Conservation (phyloP, 495 filamentous ascomycete species). For the Halenospora varia region DNA sequence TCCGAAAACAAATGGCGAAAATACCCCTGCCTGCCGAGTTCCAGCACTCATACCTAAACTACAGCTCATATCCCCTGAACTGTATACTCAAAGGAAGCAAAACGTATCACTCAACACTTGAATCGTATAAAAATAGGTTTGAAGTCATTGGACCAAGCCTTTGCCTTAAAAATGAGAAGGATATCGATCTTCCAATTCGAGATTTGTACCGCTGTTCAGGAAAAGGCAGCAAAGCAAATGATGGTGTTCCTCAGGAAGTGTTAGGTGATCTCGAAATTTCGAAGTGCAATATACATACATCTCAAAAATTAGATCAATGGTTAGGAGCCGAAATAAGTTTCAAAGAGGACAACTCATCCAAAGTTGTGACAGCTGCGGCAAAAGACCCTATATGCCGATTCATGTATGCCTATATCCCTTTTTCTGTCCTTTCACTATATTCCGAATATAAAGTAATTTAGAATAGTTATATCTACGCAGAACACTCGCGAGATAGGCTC, state of each 20-base stretch:
- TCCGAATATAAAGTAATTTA: neutral
- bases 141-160: neutral
- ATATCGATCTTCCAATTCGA: neutral
- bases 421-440: neutral
- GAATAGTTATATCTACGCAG: slow-evolving; percentile 25
- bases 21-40: neutral
- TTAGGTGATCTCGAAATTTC: neutral
- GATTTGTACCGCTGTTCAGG: neutral
- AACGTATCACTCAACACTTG: neutral
- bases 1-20: neutral
- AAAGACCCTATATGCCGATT: slow-evolving; percentile 12
- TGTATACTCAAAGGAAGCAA: neutral
- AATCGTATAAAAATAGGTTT: neutral
- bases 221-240: neutral
- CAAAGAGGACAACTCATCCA: neutral
- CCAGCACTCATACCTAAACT: neutral
- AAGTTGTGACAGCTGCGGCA: neutral
- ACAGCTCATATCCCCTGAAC: neutral
- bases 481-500: slow-evolving; percentile 22
- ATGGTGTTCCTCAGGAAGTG: neutral
- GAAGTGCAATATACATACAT: neutral
- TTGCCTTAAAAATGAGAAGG: neutral
- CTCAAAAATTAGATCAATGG: neutral
- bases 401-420: neutral
- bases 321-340: neutral